Evolutionary conservation across 768 basidiomycete species (phyloP), one percentile per base, ranked within the genome.

Genomic region (Gelatoporia subvermispora): DNA sequence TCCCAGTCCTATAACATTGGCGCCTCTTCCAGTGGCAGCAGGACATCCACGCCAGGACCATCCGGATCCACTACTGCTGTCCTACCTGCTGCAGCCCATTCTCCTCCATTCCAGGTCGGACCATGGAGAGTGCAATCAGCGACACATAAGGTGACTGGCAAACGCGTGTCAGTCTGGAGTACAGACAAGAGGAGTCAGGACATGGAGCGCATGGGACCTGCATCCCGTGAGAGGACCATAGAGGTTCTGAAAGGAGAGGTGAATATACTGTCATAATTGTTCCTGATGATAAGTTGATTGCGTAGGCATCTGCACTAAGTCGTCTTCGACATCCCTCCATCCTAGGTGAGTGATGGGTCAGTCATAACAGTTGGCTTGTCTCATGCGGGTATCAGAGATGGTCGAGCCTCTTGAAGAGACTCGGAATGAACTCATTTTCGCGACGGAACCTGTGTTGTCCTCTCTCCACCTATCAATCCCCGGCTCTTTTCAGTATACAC

Each of bases 341-440:
- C 43, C 76, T 99, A 49, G 90, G 89, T 90, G 60, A 48, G 70
- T 52, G 50, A 51, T 53, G 41, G 35, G 15, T 11, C 23, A 31
- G 7, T 31, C 28, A 31, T 31, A 31, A 13, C 28, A 31, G n/a
- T 31, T 31, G 13, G 7, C 13, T 34, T 35, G 36, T 48, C 48
- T 55, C 40, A 48, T 49, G 49, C 22, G 49, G 21, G 5, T 20
- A 39, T 46, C 65, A 92, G 95, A 98, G 72, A 90, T 97, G 85
- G 93, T 95, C 23, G 96, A 99, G 68, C 95, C 96, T 21, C 70
- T 96, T 40, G 93, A 97, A 62, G 95, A 99, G 67, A 88, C 93
- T 0, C 75, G 95, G 48, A 85, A 72, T 34, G 89, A 95, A 58
- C 73, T 98, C 35, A 82, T 85, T 35, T 98, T 97, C 60, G 95